phyloP scores from a whole-genome alignment of 1,284 basidiomycete genomes.

The Stereum hirsutum region DNA sequence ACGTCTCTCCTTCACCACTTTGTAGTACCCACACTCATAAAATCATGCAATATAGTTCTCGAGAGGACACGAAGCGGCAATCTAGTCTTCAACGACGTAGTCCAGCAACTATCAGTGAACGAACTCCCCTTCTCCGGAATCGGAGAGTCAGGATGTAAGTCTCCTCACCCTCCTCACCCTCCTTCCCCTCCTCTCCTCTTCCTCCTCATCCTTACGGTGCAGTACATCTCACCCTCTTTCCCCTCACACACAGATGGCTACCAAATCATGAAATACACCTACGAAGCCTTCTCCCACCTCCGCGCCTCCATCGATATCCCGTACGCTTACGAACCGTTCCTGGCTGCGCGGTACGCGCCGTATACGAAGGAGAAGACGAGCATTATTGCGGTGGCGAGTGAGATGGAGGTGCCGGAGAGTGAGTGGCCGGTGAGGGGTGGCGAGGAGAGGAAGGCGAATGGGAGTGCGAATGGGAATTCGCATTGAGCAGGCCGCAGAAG shows the following conservation, averaged over 20 bases:
- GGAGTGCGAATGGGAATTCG: no score
- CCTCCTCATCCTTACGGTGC: neutral
- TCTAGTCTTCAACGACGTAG: slow-evolving; percentile 42
- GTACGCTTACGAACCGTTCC: slow-evolving; percentile 19
- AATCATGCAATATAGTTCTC: slow-evolving; percentile 27
- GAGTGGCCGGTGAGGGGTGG: no score
- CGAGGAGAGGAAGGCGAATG: no score
- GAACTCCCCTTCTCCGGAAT: slow-evolving; percentile 12
- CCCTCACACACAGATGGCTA: slow-evolving; percentile 26
- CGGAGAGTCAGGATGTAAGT: slow-evolving; percentile 37
- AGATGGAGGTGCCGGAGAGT: no score
- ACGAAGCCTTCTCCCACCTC: slow-evolving; percentile 37
- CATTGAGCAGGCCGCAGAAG: no score
- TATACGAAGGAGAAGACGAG: slow-evolving; percentile 19
- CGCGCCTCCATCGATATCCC: slow-evolving; percentile 34
- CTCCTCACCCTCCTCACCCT: neutral
- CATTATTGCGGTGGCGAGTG: no score
- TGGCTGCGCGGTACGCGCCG: slow-evolving; percentile 25
- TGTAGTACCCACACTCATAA: slow-evolving; percentile 13
- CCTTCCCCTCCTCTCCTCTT: neutral
- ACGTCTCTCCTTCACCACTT: slow-evolving; percentile 17
- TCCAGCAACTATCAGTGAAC: slow-evolving; percentile 35
- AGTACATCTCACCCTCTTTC: neutral
- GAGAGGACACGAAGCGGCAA: slow-evolving; percentile 39
- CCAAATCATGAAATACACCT: slow-evolving; percentile 34